phyloP scores from a whole-genome alignment of 2,329 filamentous ascomycete species.

The Eutypa lata region DNA sequence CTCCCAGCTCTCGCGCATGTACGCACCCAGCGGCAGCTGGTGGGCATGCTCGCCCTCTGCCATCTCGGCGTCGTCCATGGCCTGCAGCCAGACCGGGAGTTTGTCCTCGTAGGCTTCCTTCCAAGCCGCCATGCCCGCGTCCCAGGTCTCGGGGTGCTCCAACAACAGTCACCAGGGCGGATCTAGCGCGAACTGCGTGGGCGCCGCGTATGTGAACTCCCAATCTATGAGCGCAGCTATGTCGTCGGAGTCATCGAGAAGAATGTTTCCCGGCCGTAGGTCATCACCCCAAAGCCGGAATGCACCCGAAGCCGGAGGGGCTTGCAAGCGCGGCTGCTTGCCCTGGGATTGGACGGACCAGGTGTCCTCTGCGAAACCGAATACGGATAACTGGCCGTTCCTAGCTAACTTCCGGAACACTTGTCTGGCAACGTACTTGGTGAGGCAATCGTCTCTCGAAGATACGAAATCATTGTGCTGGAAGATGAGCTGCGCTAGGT shows the following conservation, averaged over 20 bases:
- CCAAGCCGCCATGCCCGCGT: constrained; percentile 27
- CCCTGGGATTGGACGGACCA: not conserved
- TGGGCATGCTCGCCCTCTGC: constrained; percentile 7
- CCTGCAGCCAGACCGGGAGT: constrained; percentile 30
- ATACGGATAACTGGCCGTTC: not conserved
- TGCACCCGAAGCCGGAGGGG: not conserved
- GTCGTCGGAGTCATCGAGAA: not conserved
- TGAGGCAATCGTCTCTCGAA: constrained; percentile 36
- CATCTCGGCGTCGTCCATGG: constrained; percentile 30
- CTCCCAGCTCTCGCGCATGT: constrained; percentile 36
- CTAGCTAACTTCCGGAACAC: constrained; percentile 34
- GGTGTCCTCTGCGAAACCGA: not conserved
- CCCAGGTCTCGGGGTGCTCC: constrained; percentile 30
- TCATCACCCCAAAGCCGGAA: not conserved
- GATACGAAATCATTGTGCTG: constrained; percentile 37
- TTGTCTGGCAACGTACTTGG: constrained; percentile 40
- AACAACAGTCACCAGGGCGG: constrained; percentile 39
- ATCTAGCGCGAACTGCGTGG: constrained; percentile 30
- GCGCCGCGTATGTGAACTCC: constrained; percentile 36
- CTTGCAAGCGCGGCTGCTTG: not conserved
- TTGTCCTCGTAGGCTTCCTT: constrained; percentile 27
- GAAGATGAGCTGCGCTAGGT: constrained; percentile 37
- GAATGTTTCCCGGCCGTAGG: not conserved
- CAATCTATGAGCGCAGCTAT: constrained; percentile 37
- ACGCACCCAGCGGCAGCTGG: constrained; percentile 21